Conservation (phyloP, 2,329 filamentous ascomycete species). For the Juglanconis sp. region DNA sequence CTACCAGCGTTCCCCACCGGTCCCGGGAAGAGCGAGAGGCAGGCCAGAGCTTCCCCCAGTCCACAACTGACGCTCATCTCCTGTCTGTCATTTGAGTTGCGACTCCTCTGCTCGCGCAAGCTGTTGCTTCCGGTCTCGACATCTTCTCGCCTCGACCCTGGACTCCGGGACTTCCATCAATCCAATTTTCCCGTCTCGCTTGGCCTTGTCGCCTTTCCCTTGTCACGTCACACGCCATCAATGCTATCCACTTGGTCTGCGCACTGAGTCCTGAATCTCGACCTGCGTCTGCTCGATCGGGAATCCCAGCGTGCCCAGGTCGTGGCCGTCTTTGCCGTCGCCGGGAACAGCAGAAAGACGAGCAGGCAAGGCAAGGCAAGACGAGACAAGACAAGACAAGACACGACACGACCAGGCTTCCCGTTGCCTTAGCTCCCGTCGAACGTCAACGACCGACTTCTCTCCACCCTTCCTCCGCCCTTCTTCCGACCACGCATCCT, state of each 20-base stretch:
- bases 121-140: neutral
- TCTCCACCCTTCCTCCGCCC: neutral
- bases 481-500: neutral
- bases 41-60: constrained; percentile 16
- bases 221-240: neutral
- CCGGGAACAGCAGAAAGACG: constrained; percentile 7
- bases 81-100: constrained; percentile 16
- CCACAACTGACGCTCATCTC: constrained; percentile 17
- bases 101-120: neutral
- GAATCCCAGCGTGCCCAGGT: neutral
- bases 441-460: neutral
- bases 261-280: neutral
- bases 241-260: neutral
- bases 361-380: neutral
- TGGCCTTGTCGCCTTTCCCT: neutral
- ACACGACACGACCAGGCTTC: constrained; percentile 1
- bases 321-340: neutral
- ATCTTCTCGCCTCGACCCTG: neutral
- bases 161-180: neutral
- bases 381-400: constrained; percentile 1
- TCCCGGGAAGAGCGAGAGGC: constrained; percentile 18
- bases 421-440: neutral
- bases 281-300: neutral
- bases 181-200: constrained; percentile 1
- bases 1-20: constrained; percentile 6